Conservation (phyloP, 164 flowering plant genomes). For the Annona cherimola region DNA sequence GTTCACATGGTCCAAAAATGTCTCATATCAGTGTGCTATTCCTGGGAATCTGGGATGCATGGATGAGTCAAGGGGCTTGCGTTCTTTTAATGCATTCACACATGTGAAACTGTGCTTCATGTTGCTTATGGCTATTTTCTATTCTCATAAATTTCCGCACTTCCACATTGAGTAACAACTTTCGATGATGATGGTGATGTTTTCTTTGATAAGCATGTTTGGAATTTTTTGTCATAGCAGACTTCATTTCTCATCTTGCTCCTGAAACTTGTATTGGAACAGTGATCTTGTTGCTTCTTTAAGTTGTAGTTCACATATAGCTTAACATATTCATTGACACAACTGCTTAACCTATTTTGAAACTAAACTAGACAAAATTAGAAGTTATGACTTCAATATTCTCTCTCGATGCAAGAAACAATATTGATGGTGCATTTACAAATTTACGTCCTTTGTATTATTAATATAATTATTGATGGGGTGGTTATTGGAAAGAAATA, state of each 20-base stretch:
- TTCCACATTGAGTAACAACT: not conserved
- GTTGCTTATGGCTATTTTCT: not conserved
- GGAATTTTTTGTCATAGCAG: not conserved
- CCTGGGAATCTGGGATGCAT: no score
- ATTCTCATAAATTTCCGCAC: not conserved
- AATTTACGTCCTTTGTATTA: no score
- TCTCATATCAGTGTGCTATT: no score
- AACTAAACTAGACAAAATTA: no score
- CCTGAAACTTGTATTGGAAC: not conserved
- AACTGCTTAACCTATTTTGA: not conserved
- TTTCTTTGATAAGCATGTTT: not conserved
- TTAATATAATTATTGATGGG: no score
- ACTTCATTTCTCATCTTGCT: not conserved
- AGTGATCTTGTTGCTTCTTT: not conserved
- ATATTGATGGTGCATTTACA: not conserved
- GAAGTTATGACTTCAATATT: not conserved
- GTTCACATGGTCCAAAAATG: no score
- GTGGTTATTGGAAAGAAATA: not conserved
- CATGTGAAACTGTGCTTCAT: no score
- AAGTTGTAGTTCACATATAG: not conserved
- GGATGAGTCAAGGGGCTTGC: no score
- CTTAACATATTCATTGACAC: not conserved
- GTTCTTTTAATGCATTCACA: no score
- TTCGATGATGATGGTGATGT: no score
- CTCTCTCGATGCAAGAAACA: no score